Base-by-base conservation (phyloP, 352 stramenopile species). In the Blastocystis sp. region DNA sequence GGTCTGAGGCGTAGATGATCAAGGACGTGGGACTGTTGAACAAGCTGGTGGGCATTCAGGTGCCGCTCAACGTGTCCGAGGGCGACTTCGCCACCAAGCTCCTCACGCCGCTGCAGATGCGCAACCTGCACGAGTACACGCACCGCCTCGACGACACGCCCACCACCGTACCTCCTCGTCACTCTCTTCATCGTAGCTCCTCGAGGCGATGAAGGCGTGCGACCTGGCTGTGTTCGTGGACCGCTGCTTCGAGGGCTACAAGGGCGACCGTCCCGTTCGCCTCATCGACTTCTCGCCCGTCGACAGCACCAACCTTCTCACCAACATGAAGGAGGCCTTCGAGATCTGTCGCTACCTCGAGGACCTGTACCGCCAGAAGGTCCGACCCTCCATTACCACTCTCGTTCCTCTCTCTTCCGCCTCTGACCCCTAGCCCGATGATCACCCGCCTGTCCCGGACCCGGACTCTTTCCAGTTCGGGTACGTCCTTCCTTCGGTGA, bases 341-440 rank as follows among this genome's bases (percentile, higher is more conserved):
- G 74, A 85, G 29, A 85, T 85, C 19, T 33, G 26, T 39, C 74
- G 74, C 2, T 85, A 85, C 41, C 33, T 85, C 16, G 74, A 85
- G 61, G 74, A 85, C 10, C 12, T 67, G 10, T 85, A 85, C 6
- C 19, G 41, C 0, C 55, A 67, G 50, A 26, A 29, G 41, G 24
- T 85, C 3, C 41, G 74, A 4, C 74, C 74, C 13, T 12, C 10
- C 21, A 62, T 85, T 55, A 85, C n/a, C 24, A 50, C 29, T 24
- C 35, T 26, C 50, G 33, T 26, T 67, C 3, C 6, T 3, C n/a
- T 71, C 33, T 24, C n/a, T 3, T 31, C 4, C 19, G 4, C 0
- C n/a, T 1, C 10, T 77, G 26, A 77, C n/a, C 12, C 13, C 1
- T 77, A 77, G 66, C 66, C 66, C 50, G 33, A 51, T 16, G 66